Base-by-base conservation (phyloP, 192 early-diverging fungal genomes). In the Podila horticola region DNA sequence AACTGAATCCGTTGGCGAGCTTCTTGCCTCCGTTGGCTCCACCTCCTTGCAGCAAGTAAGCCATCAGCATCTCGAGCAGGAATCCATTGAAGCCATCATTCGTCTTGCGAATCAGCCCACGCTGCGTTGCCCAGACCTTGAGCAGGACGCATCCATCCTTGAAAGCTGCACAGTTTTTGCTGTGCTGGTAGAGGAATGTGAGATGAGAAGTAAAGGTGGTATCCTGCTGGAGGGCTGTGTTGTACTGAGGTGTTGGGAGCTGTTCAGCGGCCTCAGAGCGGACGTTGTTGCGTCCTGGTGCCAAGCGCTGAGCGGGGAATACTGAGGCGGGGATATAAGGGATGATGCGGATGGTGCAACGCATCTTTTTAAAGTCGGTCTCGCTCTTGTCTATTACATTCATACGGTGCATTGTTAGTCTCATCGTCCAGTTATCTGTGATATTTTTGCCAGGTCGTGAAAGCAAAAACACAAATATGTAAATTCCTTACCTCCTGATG, bases 231-330 rank as follows among this genome's bases (percentile, higher is more conserved):
- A 99, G 67, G 7, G 92, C 87, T 2, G 93, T 88, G 82, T 97
- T 99, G 88, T 98, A 98, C 62, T 91, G 93, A 30, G 97, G 95
- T 22, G 97, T 99, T 0, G 96, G 77, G 5, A 88, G 83, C 28
- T 90, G 74, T 15, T 81, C 71, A 12, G 58, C 63, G 5, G 62
- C 45, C n/a, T 79, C 84, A 5, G 90, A 86, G 17, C 97, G 91
- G 34, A 98, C 91, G 84, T 92, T 90, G 86, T 95, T 96, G 68
- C 94, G 91, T 10, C 76, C 86, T 19, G 96, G 97, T 15, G 92
- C 87, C 68, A 99, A 79, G 22, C 92, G 91, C 50, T 85, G 81
- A 36, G 90, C 74, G 31, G 93, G 83, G 76, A 97, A 93, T 49
- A 92, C 66, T 64, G 85, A 86, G 15, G 75, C 31, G 34, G 91